phyloP scores from a whole-genome alignment of 352 stramenopile genomes.

The Phytophthora nicotianae region DNA sequence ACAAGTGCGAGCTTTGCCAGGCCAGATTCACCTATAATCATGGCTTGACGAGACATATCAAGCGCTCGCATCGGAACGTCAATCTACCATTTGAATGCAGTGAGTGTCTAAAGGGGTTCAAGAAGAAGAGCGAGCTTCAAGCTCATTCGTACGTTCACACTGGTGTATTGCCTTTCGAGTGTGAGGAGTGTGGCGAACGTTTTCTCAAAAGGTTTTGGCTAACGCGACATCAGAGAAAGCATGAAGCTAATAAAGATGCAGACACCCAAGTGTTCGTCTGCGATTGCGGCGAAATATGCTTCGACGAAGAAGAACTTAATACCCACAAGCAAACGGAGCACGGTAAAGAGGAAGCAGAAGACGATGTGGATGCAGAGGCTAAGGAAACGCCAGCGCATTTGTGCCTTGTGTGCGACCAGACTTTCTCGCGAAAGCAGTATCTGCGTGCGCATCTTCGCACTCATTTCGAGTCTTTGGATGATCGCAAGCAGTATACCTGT shows the following conservation, averaged over 20 bases:
- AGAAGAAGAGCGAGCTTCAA: slow-evolving; percentile 83
- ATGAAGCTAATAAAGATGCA: slow-evolving; percentile 30
- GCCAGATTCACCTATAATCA: slow-evolving; percentile 76
- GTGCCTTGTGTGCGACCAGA: slow-evolving; percentile 59
- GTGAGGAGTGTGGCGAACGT: slow-evolving; percentile 53
- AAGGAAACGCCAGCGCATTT: slow-evolving; percentile 21
- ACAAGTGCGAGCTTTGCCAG: slow-evolving; percentile 60
- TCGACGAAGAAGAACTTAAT: slow-evolving; percentile 49
- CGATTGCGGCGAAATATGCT: slow-evolving; percentile 63
- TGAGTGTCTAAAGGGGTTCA: slow-evolving; percentile 69
- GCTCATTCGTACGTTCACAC: slow-evolving; percentile 82
- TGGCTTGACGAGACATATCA: slow-evolving; percentile 55
- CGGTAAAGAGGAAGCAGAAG: slow-evolving; percentile 3
- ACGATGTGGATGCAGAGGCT: background rate
- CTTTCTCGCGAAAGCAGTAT: slow-evolving; percentile 58
- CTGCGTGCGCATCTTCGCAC: slow-evolving; percentile 64
- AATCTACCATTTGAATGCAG: slow-evolving; percentile 65
- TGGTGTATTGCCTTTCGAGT: slow-evolving; percentile 74
- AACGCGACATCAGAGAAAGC: slow-evolving; percentile 50
- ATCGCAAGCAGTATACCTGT: slow-evolving; percentile 67
- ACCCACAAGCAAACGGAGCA: slow-evolving; percentile 49
- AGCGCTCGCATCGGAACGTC: slow-evolving; percentile 55
- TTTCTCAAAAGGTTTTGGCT: slow-evolving; percentile 76
- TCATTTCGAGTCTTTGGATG: slow-evolving; percentile 66
- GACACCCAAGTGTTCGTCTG: slow-evolving; percentile 59